Conservation (phyloP, 768 basidiomycete species). For the Tulasnella sp. region DNA sequence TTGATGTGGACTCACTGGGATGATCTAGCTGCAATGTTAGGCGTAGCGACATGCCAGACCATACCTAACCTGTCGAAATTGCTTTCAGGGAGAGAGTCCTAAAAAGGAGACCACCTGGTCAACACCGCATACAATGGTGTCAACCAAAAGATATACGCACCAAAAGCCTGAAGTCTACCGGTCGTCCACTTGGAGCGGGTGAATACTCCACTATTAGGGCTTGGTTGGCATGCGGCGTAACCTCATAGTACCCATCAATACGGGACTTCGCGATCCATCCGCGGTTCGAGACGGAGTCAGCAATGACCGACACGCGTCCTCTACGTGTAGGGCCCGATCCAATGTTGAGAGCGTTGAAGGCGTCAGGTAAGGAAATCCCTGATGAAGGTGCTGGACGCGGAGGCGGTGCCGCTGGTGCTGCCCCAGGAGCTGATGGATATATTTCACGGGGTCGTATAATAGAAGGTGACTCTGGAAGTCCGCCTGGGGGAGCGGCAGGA, state of each 20-base stretch:
- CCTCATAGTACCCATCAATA: neutral
- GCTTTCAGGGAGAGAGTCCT: slow-evolving; percentile 13
- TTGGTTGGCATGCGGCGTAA: neutral
- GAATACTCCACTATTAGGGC: neutral
- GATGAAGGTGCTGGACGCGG: neutral
- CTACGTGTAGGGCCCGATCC: neutral
- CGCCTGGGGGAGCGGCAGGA: neutral
- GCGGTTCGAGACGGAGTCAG: neutral
- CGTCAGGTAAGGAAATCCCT: neutral
- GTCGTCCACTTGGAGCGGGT: neutral
- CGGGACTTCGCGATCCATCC: neutral
- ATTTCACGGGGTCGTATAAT: neutral
- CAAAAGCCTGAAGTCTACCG: neutral
- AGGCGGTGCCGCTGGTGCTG: neutral
- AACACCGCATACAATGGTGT: neutral
- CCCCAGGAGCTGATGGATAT: neutral
- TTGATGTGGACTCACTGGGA: neutral
- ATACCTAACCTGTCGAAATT: neutral
- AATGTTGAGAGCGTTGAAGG: neutral
- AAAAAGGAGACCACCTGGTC: neutral
- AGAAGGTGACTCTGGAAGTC: neutral
- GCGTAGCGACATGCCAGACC: neutral
- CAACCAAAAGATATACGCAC: neutral
- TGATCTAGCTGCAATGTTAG: neutral
- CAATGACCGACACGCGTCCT: neutral